Percentiles rank a stretch among this genome's conserved stretches.
phyloP scores from a whole-genome alignment of 345 rosid species.

The Conringia planisiliqua region DNA sequence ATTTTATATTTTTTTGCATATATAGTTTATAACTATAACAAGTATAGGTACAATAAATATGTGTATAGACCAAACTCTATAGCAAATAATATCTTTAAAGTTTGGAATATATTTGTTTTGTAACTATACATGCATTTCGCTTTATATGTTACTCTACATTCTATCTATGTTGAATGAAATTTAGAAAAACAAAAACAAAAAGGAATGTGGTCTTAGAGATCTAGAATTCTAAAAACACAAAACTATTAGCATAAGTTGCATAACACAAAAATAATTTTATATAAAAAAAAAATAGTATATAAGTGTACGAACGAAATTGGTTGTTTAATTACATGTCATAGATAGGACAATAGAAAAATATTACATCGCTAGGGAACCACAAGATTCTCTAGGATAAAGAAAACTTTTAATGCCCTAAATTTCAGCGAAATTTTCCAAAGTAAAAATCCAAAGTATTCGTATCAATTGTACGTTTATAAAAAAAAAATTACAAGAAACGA shows the following conservation, averaged over 20 bases:
- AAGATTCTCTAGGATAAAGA: conserved; percentile 27
- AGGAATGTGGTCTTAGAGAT: neutral
- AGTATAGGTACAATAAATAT: no score
- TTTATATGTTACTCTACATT: no score
- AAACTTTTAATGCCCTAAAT: conserved; percentile 13
- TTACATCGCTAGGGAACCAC: conserved; percentile 22
- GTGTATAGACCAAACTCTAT: no score
- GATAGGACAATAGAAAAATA: conserved; percentile 7
- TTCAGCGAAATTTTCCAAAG: conserved; percentile 13
- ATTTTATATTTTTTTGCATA: no score
- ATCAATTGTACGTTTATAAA: neutral
- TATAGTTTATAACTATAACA: no score
- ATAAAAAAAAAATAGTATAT: neutral
- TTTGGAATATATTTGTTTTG: no score
- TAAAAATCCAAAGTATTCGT: conserved; percentile 20
- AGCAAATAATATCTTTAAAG: no score
- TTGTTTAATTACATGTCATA: conserved; percentile 24
- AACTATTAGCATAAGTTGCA: neutral
- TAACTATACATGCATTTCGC: no score
- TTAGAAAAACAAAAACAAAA: neutral
- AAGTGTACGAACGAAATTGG: neutral
- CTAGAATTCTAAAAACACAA: neutral
- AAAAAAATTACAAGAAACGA: conserved; percentile 9
- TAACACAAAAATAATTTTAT: neutral
- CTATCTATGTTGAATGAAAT: no score